Percentiles rank a stretch among this genome's conserved stretches.
These are phyloP conservation scores for Pseudoneurospora amorphoporcata DNA, from an alignment of 495 filamentous ascomycete species.

Conservation along the genomic window DNA sequence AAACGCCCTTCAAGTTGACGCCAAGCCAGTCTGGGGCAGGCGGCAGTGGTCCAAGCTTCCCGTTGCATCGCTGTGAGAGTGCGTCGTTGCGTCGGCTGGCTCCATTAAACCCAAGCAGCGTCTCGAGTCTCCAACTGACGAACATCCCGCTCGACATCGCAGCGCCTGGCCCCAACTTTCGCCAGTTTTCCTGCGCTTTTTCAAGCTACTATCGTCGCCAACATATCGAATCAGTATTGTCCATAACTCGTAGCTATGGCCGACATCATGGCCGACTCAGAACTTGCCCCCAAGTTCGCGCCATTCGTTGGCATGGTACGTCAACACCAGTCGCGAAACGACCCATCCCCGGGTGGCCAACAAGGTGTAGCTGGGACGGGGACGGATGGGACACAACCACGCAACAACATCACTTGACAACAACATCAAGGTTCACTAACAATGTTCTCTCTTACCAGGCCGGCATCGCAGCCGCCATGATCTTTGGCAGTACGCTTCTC, in stretches of 20 bases:
- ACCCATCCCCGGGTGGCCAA: constrained; percentile 1
- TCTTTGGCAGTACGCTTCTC: constrained; percentile 72
- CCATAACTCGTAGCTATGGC: not conserved
- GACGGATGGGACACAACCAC: constrained; percentile 11
- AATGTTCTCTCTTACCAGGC: constrained; percentile 38
- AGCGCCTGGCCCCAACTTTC: not conserved
- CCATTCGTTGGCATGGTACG: constrained; percentile 97
- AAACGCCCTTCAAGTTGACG: not conserved
- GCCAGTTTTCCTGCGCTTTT: not conserved
- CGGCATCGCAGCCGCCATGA: constrained; percentile 87
- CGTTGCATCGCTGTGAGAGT: not conserved
- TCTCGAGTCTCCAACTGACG: not conserved
- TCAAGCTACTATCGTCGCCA: not conserved
- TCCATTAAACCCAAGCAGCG: not conserved
- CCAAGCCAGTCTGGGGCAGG: not conserved
- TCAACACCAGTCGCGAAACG: not conserved
- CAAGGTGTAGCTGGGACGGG: not conserved
- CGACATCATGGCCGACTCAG: constrained; percentile 54
- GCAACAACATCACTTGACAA: constrained; percentile 17
- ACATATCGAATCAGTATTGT: not conserved
- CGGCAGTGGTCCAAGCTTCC: not conserved
- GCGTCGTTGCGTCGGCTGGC: not conserved
- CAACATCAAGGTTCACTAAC: constrained; percentile 24
- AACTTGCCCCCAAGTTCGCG: constrained; percentile 77
- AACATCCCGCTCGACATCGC: not conserved